phyloP scores from a whole-genome alignment of 1,139 yeast genomes.

The Kurtzmaniella quercitrusa region DNA sequence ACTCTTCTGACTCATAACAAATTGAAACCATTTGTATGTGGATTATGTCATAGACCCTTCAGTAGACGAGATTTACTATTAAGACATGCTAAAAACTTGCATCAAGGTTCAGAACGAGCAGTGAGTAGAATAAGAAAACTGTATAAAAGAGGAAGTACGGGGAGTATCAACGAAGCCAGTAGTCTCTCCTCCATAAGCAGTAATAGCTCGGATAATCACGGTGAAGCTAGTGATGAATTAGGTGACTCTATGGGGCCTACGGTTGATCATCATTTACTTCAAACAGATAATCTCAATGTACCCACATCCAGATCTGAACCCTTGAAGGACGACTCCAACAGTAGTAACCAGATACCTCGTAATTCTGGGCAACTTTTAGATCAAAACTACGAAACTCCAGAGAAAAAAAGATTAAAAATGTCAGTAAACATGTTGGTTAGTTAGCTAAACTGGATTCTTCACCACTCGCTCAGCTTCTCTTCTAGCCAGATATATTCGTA shows the following conservation, averaged over 20 bases:
- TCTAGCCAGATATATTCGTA: too few relatives aligned
- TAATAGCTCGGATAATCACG: slow-evolving; percentile 7
- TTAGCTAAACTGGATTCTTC: too few relatives aligned
- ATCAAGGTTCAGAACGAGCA: slow-evolving; percentile 33
- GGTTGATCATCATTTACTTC: neutral
- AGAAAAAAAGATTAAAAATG: slow-evolving; percentile 37
- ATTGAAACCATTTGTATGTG: slow-evolving; percentile 39
- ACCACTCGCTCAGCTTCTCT: too few relatives aligned
- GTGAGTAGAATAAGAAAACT: slow-evolving; percentile 43
- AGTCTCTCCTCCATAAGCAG: neutral
- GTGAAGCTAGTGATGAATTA: slow-evolving; percentile 10
- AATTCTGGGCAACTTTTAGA: neutral
- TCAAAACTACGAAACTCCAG: slow-evolving; percentile 23
- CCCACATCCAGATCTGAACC: neutral
- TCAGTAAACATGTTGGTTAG: slow-evolving; percentile 46
- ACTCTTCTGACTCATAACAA: slow-evolving; percentile 44
- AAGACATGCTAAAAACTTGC: slow-evolving; percentile 30
- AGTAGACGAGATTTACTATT: slow-evolving; percentile 27
- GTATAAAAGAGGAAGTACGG: slow-evolving; percentile 22
- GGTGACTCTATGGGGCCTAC: neutral
- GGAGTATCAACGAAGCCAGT: slow-evolving; percentile 11
- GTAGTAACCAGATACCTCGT: slow-evolving; percentile 3
- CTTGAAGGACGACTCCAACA: neutral
- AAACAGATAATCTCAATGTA: neutral
- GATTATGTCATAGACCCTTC: slow-evolving; percentile 27